Evolutionary conservation across 2,329 filamentous ascomycete species (phyloP), one percentile per base, ranked within the genome.

Genomic region (Emergomyces africanus): DNA sequence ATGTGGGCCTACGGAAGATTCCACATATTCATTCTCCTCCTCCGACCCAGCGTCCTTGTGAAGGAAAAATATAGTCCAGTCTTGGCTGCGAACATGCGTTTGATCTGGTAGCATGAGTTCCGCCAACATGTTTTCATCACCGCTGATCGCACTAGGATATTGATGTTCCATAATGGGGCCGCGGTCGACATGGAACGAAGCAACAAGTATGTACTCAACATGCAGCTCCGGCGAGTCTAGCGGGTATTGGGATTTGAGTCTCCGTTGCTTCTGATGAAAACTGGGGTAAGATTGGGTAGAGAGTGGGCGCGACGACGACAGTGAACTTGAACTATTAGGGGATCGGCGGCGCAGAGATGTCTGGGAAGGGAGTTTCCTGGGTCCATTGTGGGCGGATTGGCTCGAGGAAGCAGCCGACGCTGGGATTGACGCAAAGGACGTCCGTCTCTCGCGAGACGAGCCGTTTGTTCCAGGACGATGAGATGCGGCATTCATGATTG

Each of bases 41-140:
- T 89, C 86, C 56, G 87, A 84, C 61, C 84, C 91, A 3, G 86
- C 89, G 71, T 99, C 94, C 72, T 97, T 97, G 76, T 99, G 94
- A 59, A 99, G 73, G 71, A 99, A 99, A 77, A 99, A 99, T 59
- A 97, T 96, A 48, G 94, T 99, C 94, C 94, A 99, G 72, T 99
- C 94, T 74, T 97, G 91, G 69, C 88, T 92, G 44, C 94, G 84
- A 62, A 94, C 85, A 75, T 99, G 94, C 25, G 92, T 90, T 74
- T 97, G 92, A 73, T 99, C 94, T 0, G 94, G 94, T 71, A 99
- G 78, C 94, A 99, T 99, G 68, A 99, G 83, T 77, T 99, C 94
- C 6, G 94, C 94, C 69, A 99, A 76, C 91, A 97, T 97, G 68
- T 95, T 88, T 76, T 99, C 94, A 71, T 99, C 92, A 37, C 94